These are phyloP conservation scores for Phyllosticta paracitricarpa DNA, from an alignment of 2,329 filamentous ascomycete species.

Conservation along the genomic window DNA sequence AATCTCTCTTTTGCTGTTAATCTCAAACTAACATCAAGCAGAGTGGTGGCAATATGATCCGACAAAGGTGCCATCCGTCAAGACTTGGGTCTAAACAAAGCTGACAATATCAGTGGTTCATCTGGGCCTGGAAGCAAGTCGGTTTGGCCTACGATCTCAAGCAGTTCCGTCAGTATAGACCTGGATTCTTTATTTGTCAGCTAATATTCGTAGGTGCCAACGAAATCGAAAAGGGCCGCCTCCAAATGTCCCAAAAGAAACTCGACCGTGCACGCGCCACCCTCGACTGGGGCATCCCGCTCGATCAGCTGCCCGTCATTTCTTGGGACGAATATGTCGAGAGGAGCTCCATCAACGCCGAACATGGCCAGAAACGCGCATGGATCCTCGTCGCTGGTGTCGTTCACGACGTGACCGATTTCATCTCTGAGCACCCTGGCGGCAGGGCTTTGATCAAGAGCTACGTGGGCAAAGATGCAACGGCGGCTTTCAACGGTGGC, in stretches of 20 bases:
- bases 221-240: slow-evolving; percentile 84
- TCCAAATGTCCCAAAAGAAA: slow-evolving; percentile 88
- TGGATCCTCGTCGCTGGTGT: slow-evolving; percentile 73
- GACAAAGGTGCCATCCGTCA: slow-evolving; percentile 42
- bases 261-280: slow-evolving; percentile 74
- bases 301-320: slow-evolving; percentile 77
- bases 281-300: slow-evolving; percentile 77
- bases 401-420: slow-evolving; percentile 73
- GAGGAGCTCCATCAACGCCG: slow-evolving; percentile 51
- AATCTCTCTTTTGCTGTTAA: background rate
- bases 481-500: slow-evolving; percentile 84
- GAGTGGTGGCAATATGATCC: slow-evolving; percentile 86
- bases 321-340: slow-evolving; percentile 74
- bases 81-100: background rate
- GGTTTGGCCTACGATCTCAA: slow-evolving; percentile 80
- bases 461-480: slow-evolving; percentile 77
- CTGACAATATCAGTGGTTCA: slow-evolving; percentile 50
- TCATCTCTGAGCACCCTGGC: slow-evolving; percentile 85
- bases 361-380: slow-evolving; percentile 50
- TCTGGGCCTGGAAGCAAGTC: slow-evolving; percentile 74
- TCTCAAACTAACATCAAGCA: background rate
- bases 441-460: slow-evolving; percentile 77
- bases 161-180: slow-evolving; percentile 55
- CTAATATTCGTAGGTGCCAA: slow-evolving; percentile 42
- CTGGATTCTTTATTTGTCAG: background rate